These are phyloP conservation scores for Acanthamoeba royreba DNA, from an alignment of 208 protist genomes.

Conservation along the genomic window DNA sequence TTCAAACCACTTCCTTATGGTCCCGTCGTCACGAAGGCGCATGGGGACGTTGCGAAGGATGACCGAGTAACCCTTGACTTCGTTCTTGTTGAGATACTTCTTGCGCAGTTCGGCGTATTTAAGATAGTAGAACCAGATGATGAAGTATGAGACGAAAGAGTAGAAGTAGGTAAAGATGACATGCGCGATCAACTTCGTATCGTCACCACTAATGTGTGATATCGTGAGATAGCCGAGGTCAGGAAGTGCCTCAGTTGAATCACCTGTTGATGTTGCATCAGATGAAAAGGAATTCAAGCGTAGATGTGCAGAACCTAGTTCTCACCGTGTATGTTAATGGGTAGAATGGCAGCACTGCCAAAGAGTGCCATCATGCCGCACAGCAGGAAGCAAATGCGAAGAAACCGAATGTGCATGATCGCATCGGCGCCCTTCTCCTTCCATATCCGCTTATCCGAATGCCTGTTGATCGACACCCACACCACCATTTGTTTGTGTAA, in stretches of 20 bases:
- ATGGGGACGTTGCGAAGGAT: neutral
- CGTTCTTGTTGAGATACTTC: slow-evolving; percentile 43
- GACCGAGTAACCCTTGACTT: neutral
- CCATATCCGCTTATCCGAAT: slow-evolving; percentile 20
- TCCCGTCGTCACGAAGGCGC: neutral
- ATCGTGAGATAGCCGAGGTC: neutral
- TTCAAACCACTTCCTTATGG: neutral
- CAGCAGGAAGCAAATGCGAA: slow-evolving; percentile 9
- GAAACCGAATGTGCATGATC: slow-evolving; percentile 1
- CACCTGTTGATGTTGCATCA: neutral
- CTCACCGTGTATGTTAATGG: slow-evolving; percentile 15
- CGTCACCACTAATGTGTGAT: neutral
- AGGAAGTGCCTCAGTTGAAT: neutral
- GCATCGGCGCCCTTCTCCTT: slow-evolving; percentile 7
- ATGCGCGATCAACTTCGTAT: slow-evolving; percentile 32
- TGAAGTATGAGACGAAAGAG: slow-evolving; percentile 1
- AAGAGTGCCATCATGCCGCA: slow-evolving; percentile 5
- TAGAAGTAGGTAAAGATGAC: slow-evolving; percentile 35
- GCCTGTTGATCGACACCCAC: neutral
- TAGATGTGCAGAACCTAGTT: no score
- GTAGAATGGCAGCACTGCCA: neutral
- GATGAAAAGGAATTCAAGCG: neutral
- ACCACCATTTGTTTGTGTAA: no score
- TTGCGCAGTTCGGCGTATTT: slow-evolving; percentile 27
- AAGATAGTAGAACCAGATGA: slow-evolving; percentile 15